Conservation (phyloP, 805 yeast genomes). For the Candida andamanensis region DNA sequence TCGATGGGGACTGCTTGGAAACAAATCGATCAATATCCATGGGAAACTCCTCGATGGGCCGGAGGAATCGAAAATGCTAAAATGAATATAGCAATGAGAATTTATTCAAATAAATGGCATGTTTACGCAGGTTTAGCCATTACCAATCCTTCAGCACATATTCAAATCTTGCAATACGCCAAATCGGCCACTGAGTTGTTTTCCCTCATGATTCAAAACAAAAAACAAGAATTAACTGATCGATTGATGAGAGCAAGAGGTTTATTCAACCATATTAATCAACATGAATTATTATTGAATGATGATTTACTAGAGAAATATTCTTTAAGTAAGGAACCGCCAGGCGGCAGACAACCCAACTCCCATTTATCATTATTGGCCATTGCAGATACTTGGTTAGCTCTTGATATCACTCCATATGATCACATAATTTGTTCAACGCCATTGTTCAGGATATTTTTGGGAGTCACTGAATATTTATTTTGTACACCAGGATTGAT, state of each 20-base stretch:
- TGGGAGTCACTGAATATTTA: slow-evolving; percentile 90
- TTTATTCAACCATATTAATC: slow-evolving; percentile 66
- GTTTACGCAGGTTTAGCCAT: slow-evolving; percentile 97
- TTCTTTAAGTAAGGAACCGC: slow-evolving; percentile 68
- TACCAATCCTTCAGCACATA: slow-evolving; percentile 91
- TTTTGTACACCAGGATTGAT: slow-evolving; percentile 79
- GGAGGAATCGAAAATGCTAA: slow-evolving; percentile 97
- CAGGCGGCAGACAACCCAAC: slow-evolving; percentile 67
- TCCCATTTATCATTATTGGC: slow-evolving; percentile 86
- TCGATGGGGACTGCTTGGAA: slow-evolving; percentile 98
- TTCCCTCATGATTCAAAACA: slow-evolving; percentile 73
- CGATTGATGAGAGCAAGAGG: slow-evolving; percentile 65
- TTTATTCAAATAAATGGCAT: slow-evolving; percentile 93
- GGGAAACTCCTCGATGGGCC: slow-evolving; percentile 80
- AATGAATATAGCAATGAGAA: slow-evolving; percentile 85
- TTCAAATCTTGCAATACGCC: slow-evolving; percentile 86
- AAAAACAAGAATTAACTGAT: slow-evolving; percentile 48
- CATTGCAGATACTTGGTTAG: slow-evolving; percentile 91
- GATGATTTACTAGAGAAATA: slow-evolving; percentile 75
- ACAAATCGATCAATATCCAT: slow-evolving; percentile 76
- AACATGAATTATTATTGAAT: slow-evolving; percentile 64
- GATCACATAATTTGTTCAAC: slow-evolving; percentile 97
- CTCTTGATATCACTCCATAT: slow-evolving; percentile 81
- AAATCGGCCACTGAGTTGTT: slow-evolving; percentile 77
- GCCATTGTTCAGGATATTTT: slow-evolving; percentile 82